Conservation (phyloP, 176 grass and related monocot genomes). For the Zoysia japonica region DNA sequence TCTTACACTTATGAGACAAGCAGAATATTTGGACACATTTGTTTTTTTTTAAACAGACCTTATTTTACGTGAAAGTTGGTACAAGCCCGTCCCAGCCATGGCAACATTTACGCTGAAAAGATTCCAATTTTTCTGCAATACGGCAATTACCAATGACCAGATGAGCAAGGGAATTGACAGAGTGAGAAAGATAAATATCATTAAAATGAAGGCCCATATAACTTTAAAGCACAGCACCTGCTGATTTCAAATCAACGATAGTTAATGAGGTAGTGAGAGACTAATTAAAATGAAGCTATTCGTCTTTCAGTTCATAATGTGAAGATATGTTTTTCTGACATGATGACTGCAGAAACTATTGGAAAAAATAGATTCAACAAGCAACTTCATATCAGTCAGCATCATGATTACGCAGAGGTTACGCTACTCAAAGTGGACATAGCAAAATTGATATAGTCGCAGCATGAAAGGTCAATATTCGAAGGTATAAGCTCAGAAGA, state of each 20-base stretch:
- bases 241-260: constrained; percentile 10
- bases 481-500: not conserved
- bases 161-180: not conserved
- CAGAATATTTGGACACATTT: constrained; percentile 1
- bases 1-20: not conserved
- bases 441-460: constrained; percentile 5
- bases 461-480: not conserved
- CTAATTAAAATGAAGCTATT: not conserved
- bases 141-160: not conserved
- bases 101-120: constrained; percentile 72
- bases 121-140: constrained; percentile 83
- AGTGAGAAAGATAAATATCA: not conserved
- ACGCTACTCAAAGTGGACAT: no score
- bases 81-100: constrained; percentile 71
- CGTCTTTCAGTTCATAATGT: constrained; percentile 15
- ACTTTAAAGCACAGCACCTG: not conserved
- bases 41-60: constrained; percentile 41
- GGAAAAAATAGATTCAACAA: not conserved
- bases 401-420: not conserved
- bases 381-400: not conserved
- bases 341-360: not conserved
- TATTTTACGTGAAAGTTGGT: constrained; percentile 79
- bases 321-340: not conserved
- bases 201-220: not conserved
- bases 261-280: not conserved